phyloP scores from a whole-genome alignment of 2,329 filamentous ascomycete species.

The Phialophora macrospora region DNA sequence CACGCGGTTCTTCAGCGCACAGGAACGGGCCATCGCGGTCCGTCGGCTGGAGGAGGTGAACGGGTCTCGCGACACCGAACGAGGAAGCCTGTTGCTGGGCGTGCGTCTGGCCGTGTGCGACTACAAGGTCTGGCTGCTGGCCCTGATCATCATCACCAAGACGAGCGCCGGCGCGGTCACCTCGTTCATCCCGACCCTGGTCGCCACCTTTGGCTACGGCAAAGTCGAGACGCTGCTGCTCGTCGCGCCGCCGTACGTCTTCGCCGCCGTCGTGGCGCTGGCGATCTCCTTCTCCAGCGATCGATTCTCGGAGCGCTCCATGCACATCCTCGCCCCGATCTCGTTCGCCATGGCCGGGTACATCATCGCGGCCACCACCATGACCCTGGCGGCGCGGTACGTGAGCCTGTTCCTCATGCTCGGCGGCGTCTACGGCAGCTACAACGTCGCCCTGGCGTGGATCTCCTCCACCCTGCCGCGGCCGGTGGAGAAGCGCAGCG shows the following conservation, averaged over 20 bases:
- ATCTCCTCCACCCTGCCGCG: background rate
- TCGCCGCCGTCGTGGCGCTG: conserved; percentile 33
- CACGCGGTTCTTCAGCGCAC: conserved; percentile 39
- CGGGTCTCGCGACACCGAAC: conserved; percentile 1
- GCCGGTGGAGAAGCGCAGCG: background rate
- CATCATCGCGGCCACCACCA: conserved; percentile 60
- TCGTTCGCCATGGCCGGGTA: conserved; percentile 56
- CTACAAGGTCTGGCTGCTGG: conserved; percentile 49
- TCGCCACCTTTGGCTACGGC: conserved; percentile 19
- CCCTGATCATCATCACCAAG: conserved; percentile 39
- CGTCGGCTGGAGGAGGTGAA: conserved; percentile 38
- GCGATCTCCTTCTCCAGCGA: conserved; percentile 55
- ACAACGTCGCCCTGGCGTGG: background rate
- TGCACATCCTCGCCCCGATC: conserved; percentile 37
- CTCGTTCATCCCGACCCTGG: conserved; percentile 46
- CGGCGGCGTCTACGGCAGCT: background rate
- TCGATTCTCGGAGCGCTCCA: conserved; percentile 59
- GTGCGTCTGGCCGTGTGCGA: conserved; percentile 35
- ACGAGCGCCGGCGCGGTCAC: conserved; percentile 56
- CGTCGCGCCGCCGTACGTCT: conserved; percentile 36
- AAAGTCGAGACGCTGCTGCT: conserved; percentile 35
- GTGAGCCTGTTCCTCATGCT: conserved; percentile 68
- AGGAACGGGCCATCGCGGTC: conserved; percentile 50
- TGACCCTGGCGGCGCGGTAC: conserved; percentile 59
- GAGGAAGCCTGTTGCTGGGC: conserved; percentile 5